Percentiles rank a stretch among this genome's conserved stretches.
Evolutionary conservation across 108 stramenopile species (phyloP).

Genomic region (Skeletonema potamos): DNA sequence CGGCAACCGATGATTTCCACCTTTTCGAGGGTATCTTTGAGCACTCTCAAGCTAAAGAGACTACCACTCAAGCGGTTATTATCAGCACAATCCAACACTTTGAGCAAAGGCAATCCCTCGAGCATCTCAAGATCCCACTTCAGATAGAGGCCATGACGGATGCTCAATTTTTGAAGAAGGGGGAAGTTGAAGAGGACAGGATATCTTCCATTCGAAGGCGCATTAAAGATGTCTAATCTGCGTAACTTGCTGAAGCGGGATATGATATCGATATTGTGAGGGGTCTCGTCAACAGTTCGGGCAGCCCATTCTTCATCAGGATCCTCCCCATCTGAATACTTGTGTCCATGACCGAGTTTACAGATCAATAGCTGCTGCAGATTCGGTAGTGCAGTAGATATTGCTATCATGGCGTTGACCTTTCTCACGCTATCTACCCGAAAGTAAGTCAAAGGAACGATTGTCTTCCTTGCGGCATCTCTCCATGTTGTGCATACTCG

Average conservation of each 20-base stretch:
- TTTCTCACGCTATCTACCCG: background rate
- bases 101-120: too few relatives aligned
- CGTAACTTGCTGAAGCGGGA: background rate
- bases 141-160: too few relatives aligned
- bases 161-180: background rate
- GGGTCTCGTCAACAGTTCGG: background rate
- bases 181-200: background rate
- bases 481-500: background rate
- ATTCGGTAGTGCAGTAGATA: background rate
- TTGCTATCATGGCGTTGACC: background rate
- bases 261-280: background rate
- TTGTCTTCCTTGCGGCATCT: constrained; percentile 2
- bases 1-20: background rate
- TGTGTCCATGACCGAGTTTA: background rate
- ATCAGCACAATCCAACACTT: too few relatives aligned
- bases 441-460: background rate
- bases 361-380: background rate
- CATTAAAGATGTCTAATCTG: background rate
- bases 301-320: background rate
- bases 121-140: too few relatives aligned
- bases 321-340: background rate
- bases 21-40: background rate
- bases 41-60: background rate
- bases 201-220: background rate
- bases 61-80: too few relatives aligned